phyloP scores from a whole-genome alignment of 805 yeast genomes.

The Pichia sporocuriosa region DNA sequence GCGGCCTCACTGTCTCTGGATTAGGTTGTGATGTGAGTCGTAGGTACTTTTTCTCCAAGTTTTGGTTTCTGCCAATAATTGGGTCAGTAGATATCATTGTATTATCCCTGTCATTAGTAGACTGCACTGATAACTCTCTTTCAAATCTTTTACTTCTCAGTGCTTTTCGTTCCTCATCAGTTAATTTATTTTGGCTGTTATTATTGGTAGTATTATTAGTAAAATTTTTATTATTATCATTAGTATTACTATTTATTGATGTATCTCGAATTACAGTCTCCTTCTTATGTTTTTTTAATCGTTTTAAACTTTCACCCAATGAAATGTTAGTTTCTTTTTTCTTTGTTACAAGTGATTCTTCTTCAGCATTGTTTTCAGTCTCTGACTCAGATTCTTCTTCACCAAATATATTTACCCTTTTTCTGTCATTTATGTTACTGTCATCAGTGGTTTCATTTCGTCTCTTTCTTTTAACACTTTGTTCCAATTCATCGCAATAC shows the following conservation, averaged over 20 bases:
- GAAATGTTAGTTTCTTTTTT: background rate
- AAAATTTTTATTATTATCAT: no score
- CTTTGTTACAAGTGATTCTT: background rate
- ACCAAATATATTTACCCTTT: slow-evolving; percentile 16
- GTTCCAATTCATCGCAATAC: slow-evolving; percentile 12
- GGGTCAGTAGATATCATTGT: slow-evolving; percentile 15
- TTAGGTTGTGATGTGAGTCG: slow-evolving; percentile 89
- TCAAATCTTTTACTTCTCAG: slow-evolving; percentile 45
- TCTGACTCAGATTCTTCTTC: slow-evolving; percentile 15
- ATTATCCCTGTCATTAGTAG: slow-evolving; percentile 7
- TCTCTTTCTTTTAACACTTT: background rate
- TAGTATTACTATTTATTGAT: background rate
- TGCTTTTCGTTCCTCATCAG: slow-evolving; percentile 1
- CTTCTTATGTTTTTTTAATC: slow-evolving; percentile 8
- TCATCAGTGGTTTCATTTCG: background rate
- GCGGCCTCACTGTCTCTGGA: slow-evolving; percentile 77
- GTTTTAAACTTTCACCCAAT: slow-evolving; percentile 6
- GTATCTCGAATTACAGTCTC: background rate
- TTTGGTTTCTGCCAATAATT: slow-evolving; percentile 56
- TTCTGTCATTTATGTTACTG: background rate
- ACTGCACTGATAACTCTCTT: slow-evolving; percentile 22
- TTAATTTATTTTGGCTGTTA: no score
- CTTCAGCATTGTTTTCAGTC: background rate
- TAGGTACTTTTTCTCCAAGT: slow-evolving; percentile 70
- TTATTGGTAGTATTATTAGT: no score